Conservation (phyloP, 2,329 filamentous ascomycete genomes). For the Cryphonectria japonica region DNA sequence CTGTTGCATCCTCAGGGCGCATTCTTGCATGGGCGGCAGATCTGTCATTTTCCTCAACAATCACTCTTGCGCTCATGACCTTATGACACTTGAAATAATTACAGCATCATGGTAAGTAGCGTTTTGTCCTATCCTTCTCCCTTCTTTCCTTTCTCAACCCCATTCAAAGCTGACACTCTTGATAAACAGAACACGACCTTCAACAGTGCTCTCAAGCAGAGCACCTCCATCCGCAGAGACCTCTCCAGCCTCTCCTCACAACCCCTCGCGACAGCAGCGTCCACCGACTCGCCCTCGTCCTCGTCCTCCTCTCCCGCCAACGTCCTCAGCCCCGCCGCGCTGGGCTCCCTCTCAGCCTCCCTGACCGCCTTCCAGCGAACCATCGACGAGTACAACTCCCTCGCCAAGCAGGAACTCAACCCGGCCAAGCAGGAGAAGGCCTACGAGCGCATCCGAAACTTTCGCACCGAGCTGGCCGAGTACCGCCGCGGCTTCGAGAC, state of each 20-base stretch:
- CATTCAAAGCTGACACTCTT: neutral
- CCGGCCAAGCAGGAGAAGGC: slow-evolving; percentile 92
- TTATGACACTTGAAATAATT: neutral
- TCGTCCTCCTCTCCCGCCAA: slow-evolving; percentile 46
- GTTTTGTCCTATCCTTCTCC: no score
- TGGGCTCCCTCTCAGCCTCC: slow-evolving; percentile 74
- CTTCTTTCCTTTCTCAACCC: neutral
- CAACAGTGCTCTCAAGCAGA: slow-evolving; percentile 86
- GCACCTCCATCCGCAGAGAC: slow-evolving; percentile 77
- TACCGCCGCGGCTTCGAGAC: slow-evolving; percentile 78
- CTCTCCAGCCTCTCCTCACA: slow-evolving; percentile 66
- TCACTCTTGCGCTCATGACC: neutral
- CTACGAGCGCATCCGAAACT: slow-evolving; percentile 80
- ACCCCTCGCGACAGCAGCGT: slow-evolving; percentile 29
- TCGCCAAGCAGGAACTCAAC: slow-evolving; percentile 87
- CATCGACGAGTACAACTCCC: slow-evolving; percentile 85
- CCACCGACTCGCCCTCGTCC: slow-evolving; percentile 44
- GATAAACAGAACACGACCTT: slow-evolving; percentile 73
- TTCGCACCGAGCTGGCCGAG: slow-evolving; percentile 79
- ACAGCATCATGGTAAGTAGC: slow-evolving; percentile 15
- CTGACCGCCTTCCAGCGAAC: slow-evolving; percentile 77
- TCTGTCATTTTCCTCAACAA: neutral
- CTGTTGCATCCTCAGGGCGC: neutral
- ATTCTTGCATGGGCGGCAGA: neutral
- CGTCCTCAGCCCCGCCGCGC: slow-evolving; percentile 58